Evolutionary conservation across 805 yeast genomes (phyloP), one percentile per base, ranked within the genome.

Genomic region (Dipodascus albidus): DNA sequence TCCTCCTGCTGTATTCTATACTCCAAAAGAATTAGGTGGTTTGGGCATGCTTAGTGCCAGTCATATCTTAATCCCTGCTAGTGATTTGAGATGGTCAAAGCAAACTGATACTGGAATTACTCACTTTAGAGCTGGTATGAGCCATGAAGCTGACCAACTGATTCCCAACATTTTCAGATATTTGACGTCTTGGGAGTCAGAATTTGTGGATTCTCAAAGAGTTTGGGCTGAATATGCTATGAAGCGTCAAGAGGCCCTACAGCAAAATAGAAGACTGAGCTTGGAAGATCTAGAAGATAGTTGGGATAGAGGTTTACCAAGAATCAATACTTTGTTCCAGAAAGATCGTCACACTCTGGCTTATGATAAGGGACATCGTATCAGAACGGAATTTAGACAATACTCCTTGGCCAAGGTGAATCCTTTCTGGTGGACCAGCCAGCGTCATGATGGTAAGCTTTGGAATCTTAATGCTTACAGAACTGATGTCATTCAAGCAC

Each of bases 171-270:
- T 93, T 19, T 93, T 89, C 75, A 74, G 98, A 60, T 93, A 93
- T 66, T 80, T 93, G 49, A 82, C 96, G 0, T 80, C 96, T 0
- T 93, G 99, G 99, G 99, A 93, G 64, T 85, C 93, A 58, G 99
- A 93, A 66, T 88, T 91, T 63, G 62, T 82, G 49, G 99, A 93
- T 60, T 90, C 98, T 1, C 95, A 88, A 66, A 75, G 96, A 54
- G 99, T 91, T 2, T 93, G 99, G 99, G 88, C 96, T 0, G 99
- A 93, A 59, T 93, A 90, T 70, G 93, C 96, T 0, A 78, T 85
- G 54, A 89, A 88, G 64, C 76, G 97, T 50, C 84, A 80, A 56
- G 96, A 87, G 62, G 97, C 98, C 0, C 71, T 79, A 23, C 86
- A 84, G 60, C 88, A 87, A 59, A 86, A 88, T 60, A 81, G 96